These are phyloP conservation scores for Fusarium kyushuense DNA, from an alignment of 2,329 filamentous ascomycete genomes.

Conservation along the genomic window DNA sequence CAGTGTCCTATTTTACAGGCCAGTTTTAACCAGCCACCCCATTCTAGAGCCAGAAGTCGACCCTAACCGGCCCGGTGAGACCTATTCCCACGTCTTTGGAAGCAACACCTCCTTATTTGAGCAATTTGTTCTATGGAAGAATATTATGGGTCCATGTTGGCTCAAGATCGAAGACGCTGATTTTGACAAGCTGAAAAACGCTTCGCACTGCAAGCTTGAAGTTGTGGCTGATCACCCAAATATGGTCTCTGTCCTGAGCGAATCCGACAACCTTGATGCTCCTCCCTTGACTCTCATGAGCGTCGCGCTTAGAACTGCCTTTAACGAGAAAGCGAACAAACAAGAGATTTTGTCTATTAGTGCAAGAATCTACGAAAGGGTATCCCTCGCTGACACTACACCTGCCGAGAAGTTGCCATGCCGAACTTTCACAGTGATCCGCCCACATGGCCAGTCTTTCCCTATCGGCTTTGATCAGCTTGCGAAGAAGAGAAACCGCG, in stretches of 20 bases:
- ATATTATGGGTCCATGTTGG: constrained; percentile 99
- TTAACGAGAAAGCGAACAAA: constrained; percentile 94
- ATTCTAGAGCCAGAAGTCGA: constrained; percentile 73
- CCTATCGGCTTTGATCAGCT: constrained; percentile 88
- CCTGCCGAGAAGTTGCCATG: constrained; percentile 89
- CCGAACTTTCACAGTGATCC: constrained; percentile 90
- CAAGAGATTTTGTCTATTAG: constrained; percentile 95
- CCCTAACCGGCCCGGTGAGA: constrained; percentile 78
- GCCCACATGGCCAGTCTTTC: constrained; percentile 80
- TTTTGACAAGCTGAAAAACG: constrained; percentile 86
- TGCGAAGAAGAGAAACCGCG: constrained; percentile 76
- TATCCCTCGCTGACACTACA: constrained; percentile 87
- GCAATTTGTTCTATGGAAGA: constrained; percentile 98
- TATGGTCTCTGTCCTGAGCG: constrained; percentile 77
- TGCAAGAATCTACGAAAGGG: constrained; percentile 90
- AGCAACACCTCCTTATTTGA: constrained; percentile 95
- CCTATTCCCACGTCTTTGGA: constrained; percentile 94
- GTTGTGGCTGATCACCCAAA: constrained; percentile 83
- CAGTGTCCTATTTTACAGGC: neutral
- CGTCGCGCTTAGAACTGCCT: constrained; percentile 84
- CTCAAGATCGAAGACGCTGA: constrained; percentile 88
- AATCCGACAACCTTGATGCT: constrained; percentile 83
- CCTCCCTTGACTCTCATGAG: constrained; percentile 98
- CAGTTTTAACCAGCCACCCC: constrained; percentile 21
- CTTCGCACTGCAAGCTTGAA: constrained; percentile 97